These are phyloP conservation scores for Monotropa hypopitys DNA, from an alignment of 179 eudicot genomes.

Conservation along the genomic window DNA sequence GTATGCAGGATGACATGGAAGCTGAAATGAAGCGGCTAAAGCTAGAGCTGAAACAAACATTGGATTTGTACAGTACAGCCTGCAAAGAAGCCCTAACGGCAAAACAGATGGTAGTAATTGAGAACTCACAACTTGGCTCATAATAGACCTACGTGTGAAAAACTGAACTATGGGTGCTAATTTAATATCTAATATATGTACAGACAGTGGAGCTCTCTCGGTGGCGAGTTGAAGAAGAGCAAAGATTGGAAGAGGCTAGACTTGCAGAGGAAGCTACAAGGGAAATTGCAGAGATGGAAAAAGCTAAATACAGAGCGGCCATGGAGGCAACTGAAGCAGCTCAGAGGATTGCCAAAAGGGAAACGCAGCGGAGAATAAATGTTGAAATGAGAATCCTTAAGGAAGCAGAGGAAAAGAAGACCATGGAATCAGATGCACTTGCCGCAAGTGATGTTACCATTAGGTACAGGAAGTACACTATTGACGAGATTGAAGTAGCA, in stretches of 20 bases:
- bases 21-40: conserved; percentile 78
- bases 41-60: conserved; percentile 65
- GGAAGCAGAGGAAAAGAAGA: conserved; percentile 9
- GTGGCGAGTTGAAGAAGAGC: conserved; percentile 34
- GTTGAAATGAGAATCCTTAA: conserved; percentile 20
- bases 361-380: conserved; percentile 17
- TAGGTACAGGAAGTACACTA: conserved; percentile 25
- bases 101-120: conserved; percentile 46
- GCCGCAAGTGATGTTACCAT: not conserved
- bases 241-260: conserved; percentile 28
- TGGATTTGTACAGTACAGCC: conserved; percentile 82
- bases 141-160: not conserved
- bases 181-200: not conserved
- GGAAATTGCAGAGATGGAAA: conserved; percentile 25
- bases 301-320: conserved; percentile 23
- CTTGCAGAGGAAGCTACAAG: conserved; percentile 25
- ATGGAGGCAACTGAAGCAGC: conserved; percentile 23
- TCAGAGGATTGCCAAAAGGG: conserved; percentile 24
- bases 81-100: conserved; percentile 74
- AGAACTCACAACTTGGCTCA: not conserved
- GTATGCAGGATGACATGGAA: conserved; percentile 56
- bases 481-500: conserved; percentile 36
- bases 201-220: conserved; percentile 35
- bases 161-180: not conserved
- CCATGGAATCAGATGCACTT: not conserved